Percentiles rank a stretch among this genome's conserved stretches.
Evolutionary conservation across 2,329 filamentous ascomycete species (phyloP).

Genomic region (Cladophialophora immunda): DNA sequence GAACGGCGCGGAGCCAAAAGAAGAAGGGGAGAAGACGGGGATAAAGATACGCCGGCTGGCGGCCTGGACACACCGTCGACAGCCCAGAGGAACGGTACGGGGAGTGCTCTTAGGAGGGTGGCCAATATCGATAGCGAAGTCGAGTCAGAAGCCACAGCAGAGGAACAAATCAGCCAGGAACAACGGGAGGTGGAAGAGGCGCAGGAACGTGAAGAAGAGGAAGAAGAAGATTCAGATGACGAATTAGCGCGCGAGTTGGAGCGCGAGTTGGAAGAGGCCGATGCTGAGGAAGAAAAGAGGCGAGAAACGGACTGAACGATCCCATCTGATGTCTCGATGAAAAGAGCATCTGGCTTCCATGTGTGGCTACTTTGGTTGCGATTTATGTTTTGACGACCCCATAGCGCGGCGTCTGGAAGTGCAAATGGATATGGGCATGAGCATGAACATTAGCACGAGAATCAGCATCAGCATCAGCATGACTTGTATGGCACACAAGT

Average conservation of each 20-base stretch:
- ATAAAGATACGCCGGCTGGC: slow-evolving; percentile 56
- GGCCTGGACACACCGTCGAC: slow-evolving; percentile 24
- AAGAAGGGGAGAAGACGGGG: slow-evolving; percentile 66
- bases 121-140: slow-evolving; percentile 30
- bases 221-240: slow-evolving; percentile 55
- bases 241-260: slow-evolving; percentile 64
- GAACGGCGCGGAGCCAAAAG: slow-evolving; percentile 41
- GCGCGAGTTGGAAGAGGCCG: slow-evolving; percentile 63
- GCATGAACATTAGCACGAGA: neutral
- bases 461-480: slow-evolving; percentile 5
- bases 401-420: slow-evolving; percentile 30
- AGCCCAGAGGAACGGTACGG: slow-evolving; percentile 43
- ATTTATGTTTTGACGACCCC: slow-evolving; percentile 9
- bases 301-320: slow-evolving; percentile 13
- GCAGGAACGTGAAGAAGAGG: slow-evolving; percentile 43
- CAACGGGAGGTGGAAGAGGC: slow-evolving; percentile 44
- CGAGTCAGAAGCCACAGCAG: slow-evolving; percentile 24
- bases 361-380: slow-evolving; percentile 2
- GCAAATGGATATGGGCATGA: slow-evolving; percentile 12
- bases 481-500: neutral
- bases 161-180: slow-evolving; percentile 42
- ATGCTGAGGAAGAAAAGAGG: slow-evolving; percentile 29
- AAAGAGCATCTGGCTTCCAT: neutral
- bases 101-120: slow-evolving; percentile 35
- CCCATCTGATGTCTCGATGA: neutral